Evolutionary conservation across 2,329 filamentous ascomycete genomes (phyloP), one percentile per base, ranked within the genome.

Genomic region (Aspergillus piperis): DNA sequence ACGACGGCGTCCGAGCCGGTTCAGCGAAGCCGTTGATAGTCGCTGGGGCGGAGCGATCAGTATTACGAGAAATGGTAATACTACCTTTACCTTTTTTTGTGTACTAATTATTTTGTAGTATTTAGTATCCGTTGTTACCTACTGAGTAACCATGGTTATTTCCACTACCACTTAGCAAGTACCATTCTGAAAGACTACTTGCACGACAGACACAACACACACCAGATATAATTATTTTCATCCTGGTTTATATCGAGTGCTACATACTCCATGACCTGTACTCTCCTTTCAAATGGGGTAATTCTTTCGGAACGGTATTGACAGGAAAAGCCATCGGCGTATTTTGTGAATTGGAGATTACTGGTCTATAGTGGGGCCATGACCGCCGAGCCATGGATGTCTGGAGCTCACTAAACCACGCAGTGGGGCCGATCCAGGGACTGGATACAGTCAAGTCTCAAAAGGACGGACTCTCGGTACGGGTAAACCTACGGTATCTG

Each of bases 1-100:
- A 64, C 63, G 63, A 62, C 62, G 62, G 62, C 60, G 62, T 63
- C 62, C 54, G 53, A 53, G 50, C 63, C 49, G 58, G 61, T 64
- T 47, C 58, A 54, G 54, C 57, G 58, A 58, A 52, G 62, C 61
- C 57, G 61, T 63, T 63, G 61, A 65, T 63, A 60, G 50, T 60
- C 25, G 39, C 52, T 42, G 38, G 38, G 39, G 52, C 53, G 42
- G 36, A 44, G 53, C 25, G 41, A 30, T 42, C 53, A 21, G 52
- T 44, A 47, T 55, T 47, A 50, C 47, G 25, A 27, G 25, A 30
- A 32, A 1, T 19, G 47, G 11, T 50, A 50, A 36, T 36, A 36
- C 32, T 36, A 36, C 10, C 30, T 11, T 13, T 13, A 5, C 1
- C 11, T 36, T 36, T 36, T 36, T 36, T 11, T 30, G 27, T 30